phyloP scores from a whole-genome alignment of 441 rosid genomes.

The Rhodomyrtus psidioides region DNA sequence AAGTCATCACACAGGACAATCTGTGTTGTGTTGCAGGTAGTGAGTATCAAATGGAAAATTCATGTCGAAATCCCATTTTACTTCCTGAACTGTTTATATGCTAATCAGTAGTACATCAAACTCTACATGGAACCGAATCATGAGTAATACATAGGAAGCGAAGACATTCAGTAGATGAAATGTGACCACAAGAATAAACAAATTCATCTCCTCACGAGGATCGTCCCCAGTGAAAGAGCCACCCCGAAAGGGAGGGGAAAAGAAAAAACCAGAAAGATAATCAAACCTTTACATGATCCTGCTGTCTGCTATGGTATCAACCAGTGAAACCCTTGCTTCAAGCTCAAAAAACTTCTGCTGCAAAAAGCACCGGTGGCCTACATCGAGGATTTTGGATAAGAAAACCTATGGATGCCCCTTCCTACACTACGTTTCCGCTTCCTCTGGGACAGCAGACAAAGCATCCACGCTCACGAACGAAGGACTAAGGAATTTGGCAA shows the following conservation, averaged over 20 bases:
- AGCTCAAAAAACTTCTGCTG: not conserved
- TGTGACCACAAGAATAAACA: slow-evolving; percentile 16
- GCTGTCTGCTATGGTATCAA: not conserved
- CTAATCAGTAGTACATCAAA: slow-evolving; percentile 12
- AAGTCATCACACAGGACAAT: not conserved
- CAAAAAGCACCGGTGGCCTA: slow-evolving; percentile 8
- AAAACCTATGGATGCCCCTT: slow-evolving; percentile 1
- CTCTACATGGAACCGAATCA: slow-evolving; percentile 24
- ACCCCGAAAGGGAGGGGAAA: not conserved
- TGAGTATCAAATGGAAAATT: not conserved
- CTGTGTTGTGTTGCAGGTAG: not conserved
- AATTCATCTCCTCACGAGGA: slow-evolving; percentile 14
- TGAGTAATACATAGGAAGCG: not conserved
- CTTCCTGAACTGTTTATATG: slow-evolving; percentile 6
- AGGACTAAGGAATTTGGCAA: slow-evolving; percentile 37
- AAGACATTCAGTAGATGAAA: slow-evolving; percentile 8
- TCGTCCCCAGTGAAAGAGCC: slow-evolving; percentile 3
- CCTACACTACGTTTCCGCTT: slow-evolving; percentile 23
- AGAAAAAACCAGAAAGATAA: not conserved
- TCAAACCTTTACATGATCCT: slow-evolving; percentile 10
- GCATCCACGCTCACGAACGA: slow-evolving; percentile 12
- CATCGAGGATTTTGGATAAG: not conserved
- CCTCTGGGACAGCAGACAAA: slow-evolving; percentile 32
- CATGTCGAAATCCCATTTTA: not conserved
- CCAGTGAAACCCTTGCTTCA: not conserved